Percentiles rank a stretch among this genome's conserved stretches.
Evolutionary conservation across 225 moss, liverwort and hornwort species (phyloP).

Genomic region (Lunularia cruciata): DNA sequence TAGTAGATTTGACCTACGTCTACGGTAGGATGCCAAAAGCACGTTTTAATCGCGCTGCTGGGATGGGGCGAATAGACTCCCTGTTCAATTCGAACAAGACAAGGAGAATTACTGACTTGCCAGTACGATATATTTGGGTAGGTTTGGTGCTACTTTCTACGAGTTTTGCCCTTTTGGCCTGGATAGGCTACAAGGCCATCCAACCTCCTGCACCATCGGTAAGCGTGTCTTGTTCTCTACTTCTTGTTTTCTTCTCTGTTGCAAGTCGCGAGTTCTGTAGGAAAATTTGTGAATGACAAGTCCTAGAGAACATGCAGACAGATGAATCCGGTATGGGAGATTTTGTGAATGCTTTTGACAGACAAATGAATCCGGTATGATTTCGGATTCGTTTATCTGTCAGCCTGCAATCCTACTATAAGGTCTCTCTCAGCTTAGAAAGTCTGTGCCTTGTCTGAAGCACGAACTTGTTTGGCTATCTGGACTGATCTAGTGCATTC

Average conservation of each 20-base stretch:
- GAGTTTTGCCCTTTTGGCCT: constrained; percentile 31
- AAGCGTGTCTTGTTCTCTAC: not conserved
- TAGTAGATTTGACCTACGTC: not conserved
- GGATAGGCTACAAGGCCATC: constrained; percentile 32
- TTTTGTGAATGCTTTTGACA: too few relatives aligned
- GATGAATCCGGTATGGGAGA: too few relatives aligned
- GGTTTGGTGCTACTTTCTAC: constrained; percentile 44
- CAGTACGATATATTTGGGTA: constrained; percentile 31
- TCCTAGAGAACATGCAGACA: too few relatives aligned
- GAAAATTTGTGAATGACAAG: too few relatives aligned
- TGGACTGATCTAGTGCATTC: too few relatives aligned
- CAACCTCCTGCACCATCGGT: constrained; percentile 43
- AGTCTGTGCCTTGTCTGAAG: too few relatives aligned
- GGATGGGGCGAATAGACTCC: constrained; percentile 4
- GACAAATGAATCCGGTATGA: too few relatives aligned
- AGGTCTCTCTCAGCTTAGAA: too few relatives aligned
- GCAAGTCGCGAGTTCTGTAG: not conserved
- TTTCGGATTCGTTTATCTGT: too few relatives aligned
- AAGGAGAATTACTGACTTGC: constrained; percentile 25
- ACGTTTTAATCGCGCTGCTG: not conserved
- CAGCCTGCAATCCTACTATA: too few relatives aligned
- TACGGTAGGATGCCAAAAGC: constrained; percentile 6
- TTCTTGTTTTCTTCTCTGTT: not conserved
- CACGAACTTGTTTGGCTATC: too few relatives aligned
- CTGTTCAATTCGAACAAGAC: constrained; percentile 1